Conservation (phyloP, 352 stramenopile genomes). For the Phytophthora foliorum region DNA sequence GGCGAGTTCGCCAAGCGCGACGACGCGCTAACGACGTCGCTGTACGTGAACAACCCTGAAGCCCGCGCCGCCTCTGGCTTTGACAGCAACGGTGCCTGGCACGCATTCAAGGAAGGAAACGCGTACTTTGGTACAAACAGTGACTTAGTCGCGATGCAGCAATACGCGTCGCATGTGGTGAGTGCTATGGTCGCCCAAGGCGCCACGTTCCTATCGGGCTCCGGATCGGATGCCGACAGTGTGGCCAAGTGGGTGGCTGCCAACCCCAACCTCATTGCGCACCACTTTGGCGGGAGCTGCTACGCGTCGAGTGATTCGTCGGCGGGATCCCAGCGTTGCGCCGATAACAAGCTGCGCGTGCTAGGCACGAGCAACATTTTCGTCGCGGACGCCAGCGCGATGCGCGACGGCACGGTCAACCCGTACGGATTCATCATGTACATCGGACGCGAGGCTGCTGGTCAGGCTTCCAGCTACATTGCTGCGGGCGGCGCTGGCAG, state of each 20-base stretch:
- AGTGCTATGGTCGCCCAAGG: slow-evolving; percentile 46
- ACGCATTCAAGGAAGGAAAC: slow-evolving; percentile 45
- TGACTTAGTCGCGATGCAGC: slow-evolving; percentile 68
- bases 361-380: slow-evolving; percentile 78
- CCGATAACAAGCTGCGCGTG: slow-evolving; percentile 67
- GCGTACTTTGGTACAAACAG: slow-evolving; percentile 53
- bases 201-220: slow-evolving; percentile 57
- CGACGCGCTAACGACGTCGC: slow-evolving; percentile 49
- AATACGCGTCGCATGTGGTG: slow-evolving; percentile 55
- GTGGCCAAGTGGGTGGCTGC: slow-evolving; percentile 54
- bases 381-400: slow-evolving; percentile 64
- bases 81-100: slow-evolving; percentile 48
- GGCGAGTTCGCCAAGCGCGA: slow-evolving; percentile 35
- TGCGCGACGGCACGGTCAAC: slow-evolving; percentile 74
- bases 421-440: slow-evolving; percentile 86
- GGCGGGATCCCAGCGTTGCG: slow-evolving; percentile 56
- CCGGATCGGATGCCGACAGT: slow-evolving; percentile 31
- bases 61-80: slow-evolving; percentile 59
- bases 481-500: slow-evolving; percentile 21
- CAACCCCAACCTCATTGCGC: slow-evolving; percentile 39
- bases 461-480: slow-evolving; percentile 51
- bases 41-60: slow-evolving; percentile 79
- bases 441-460: slow-evolving; percentile 59
- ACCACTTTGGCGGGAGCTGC: slow-evolving; percentile 81
- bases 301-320: slow-evolving; percentile 65